Conservation (phyloP, 306 rosid genomes). For the Nissolia schottii region DNA sequence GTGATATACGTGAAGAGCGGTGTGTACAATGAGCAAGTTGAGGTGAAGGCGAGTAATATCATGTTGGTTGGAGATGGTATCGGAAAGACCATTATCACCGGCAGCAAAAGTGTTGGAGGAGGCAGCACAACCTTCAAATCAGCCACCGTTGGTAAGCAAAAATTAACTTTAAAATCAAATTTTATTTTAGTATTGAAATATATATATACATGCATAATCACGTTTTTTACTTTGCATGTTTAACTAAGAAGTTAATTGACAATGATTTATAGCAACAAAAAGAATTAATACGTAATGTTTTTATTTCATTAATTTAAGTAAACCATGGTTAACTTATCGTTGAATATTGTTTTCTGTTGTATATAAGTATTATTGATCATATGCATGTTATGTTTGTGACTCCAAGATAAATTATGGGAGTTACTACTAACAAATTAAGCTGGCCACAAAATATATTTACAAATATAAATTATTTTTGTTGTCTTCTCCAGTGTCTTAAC, state of each 20-base stretch:
- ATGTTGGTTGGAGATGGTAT: slow-evolving; percentile 89
- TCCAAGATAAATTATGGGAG: background rate
- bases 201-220: no score
- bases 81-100: slow-evolving; percentile 72
- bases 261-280: background rate
- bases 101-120: slow-evolving; percentile 89
- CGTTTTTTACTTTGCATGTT: background rate
- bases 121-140: slow-evolving; percentile 74
- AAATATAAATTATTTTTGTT: background rate
- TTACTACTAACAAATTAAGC: background rate
- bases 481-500: background rate
- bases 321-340: no score
- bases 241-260: background rate
- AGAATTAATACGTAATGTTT: background rate
- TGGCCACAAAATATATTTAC: background rate
- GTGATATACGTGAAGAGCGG: slow-evolving; percentile 78
- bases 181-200: no score
- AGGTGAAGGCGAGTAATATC: slow-evolving; percentile 45
- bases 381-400: background rate
- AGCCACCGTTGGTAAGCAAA: slow-evolving; percentile 76
- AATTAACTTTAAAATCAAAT: background rate
- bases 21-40: slow-evolving; percentile 60
- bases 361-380: background rate
- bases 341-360: background rate
- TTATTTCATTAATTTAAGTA: background rate